phyloP scores from a whole-genome alignment of 2,329 filamentous ascomycete genomes.

The Shiraia sp. region DNA sequence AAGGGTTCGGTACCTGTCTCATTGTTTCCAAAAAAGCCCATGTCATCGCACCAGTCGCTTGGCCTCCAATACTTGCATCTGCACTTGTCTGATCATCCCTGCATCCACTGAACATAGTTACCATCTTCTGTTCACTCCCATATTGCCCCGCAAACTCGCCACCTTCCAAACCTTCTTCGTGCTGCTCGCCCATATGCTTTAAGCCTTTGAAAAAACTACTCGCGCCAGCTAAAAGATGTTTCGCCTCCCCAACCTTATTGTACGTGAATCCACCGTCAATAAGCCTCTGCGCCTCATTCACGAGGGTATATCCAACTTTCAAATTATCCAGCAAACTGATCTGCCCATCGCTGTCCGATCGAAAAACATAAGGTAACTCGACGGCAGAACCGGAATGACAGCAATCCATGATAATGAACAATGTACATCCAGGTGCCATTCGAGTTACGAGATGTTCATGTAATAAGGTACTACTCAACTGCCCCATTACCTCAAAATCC shows the following conservation, averaged over 20 bases:
- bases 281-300: slow-evolving; percentile 55
- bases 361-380: slow-evolving; percentile 63
- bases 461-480: slow-evolving; percentile 57
- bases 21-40: slow-evolving; percentile 54
- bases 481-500: slow-evolving; percentile 57
- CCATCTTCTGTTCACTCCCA: slow-evolving; percentile 51
- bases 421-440: slow-evolving; percentile 55
- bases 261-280: slow-evolving; percentile 57
- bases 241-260: slow-evolving; percentile 55
- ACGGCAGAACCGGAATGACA: slow-evolving; percentile 65
- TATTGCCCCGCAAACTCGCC: slow-evolving; percentile 51
- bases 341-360: slow-evolving; percentile 60
- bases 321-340: slow-evolving; percentile 61
- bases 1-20: slow-evolving; percentile 41
- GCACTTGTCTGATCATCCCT: slow-evolving; percentile 57
- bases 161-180: slow-evolving; percentile 48
- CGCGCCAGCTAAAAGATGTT: slow-evolving; percentile 58
- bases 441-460: slow-evolving; percentile 58
- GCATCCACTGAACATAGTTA: slow-evolving; percentile 58
- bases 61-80: slow-evolving; percentile 52
- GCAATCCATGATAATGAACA: slow-evolving; percentile 64
- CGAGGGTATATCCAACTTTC: slow-evolving; percentile 54
- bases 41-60: slow-evolving; percentile 52
- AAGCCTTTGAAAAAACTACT: slow-evolving; percentile 59
- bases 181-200: slow-evolving; percentile 50